Base-by-base conservation (phyloP, 257 asterid species). In the Nicotiana benthamiana region DNA sequence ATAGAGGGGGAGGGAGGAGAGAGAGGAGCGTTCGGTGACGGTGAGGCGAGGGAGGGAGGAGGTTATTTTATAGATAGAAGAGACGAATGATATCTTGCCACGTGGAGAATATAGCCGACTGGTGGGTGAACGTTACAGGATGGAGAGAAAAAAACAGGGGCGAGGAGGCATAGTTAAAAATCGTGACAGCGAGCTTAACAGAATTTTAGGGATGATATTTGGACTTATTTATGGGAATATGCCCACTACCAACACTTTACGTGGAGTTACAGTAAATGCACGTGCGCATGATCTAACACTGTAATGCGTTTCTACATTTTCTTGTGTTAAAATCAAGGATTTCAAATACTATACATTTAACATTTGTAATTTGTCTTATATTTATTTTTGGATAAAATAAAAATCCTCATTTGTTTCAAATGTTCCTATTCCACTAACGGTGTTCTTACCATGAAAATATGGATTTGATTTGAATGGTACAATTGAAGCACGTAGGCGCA, bases 1-100 rank as follows among this genome's bases (percentile, higher is more conserved):
- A 28, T 28, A 28, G 62, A 22, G 54, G 34, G 56, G 0, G 68
- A 8, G 2, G 0, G 54, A 24, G 72, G 79, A 80, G 86, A 52
- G 68, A 18, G 61, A 57, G 57, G 1, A 40, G 48, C 12, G 12
- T 2, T 40, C 48, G 48, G 48, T 40, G 46, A 7, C 46, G 46
- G 10, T 36, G 9, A 36, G 10, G 10, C 9, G 2, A 36, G 9
- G 46, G 46, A 6, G 62, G 7, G 3, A 1, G 17, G 84, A 48
- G 80, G 61, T 10, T 61, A 16, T 88, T 79, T 86, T 86, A 86
- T 86, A 88, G 83, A 46, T 24, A 63, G 40, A 83, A 72, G 40
- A 0, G 81, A 82, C 88, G 85, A 66, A 72, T 66, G 56, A 79
- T 81, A 86, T 90, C 27, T 0, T 74, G 88, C 83, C 93, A 83